These are phyloP conservation scores for Cercospora brassicicola DNA, from an alignment of 2,329 filamentous ascomycete species.

Conservation along the genomic window DNA sequence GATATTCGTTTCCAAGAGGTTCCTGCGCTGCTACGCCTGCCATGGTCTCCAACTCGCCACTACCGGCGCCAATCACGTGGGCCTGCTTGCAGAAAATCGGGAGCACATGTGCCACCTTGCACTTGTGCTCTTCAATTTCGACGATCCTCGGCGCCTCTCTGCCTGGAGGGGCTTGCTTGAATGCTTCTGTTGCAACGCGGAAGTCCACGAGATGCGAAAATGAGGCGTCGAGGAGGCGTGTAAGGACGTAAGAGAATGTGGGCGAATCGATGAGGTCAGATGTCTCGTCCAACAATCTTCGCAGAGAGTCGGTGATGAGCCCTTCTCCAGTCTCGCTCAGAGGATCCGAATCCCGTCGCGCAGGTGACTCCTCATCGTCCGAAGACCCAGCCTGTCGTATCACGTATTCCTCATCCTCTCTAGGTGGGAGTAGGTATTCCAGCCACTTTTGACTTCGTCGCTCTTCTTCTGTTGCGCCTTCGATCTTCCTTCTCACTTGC, in stretches of 20 bases:
- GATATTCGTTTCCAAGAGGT: conserved; percentile 49
- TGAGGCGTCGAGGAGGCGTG: conserved; percentile 79
- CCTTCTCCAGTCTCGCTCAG: conserved; percentile 27
- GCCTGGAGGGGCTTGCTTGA: conserved; percentile 56
- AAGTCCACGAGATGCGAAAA: conserved; percentile 82
- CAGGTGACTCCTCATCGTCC: conserved; percentile 37
- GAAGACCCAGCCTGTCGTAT: conserved; percentile 81
- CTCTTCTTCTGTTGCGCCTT: conserved; percentile 68
- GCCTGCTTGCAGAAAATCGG: conserved; percentile 90
- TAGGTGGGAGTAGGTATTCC: conserved; percentile 75
- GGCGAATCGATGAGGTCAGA: conserved; percentile 94
- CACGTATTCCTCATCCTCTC: conserved; percentile 76
- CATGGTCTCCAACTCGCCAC: conserved; percentile 59
- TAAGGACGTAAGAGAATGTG: conserved; percentile 81
- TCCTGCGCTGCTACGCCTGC: conserved; percentile 33
- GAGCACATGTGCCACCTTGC: conserved; percentile 84
- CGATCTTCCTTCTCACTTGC: conserved; percentile 79
- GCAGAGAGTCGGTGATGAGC: conserved; percentile 61
- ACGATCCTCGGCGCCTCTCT: conserved; percentile 55
- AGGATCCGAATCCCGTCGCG: conserved; percentile 22
- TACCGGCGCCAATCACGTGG: conserved; percentile 78
- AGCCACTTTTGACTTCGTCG: conserved; percentile 72
- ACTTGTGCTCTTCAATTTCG: conserved; percentile 51
- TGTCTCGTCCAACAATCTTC: conserved; percentile 89
- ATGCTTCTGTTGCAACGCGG: conserved; percentile 76